phyloP scores from a whole-genome alignment of 768 basidiomycete genomes.

The Hebeloma cylindrosporum region DNA sequence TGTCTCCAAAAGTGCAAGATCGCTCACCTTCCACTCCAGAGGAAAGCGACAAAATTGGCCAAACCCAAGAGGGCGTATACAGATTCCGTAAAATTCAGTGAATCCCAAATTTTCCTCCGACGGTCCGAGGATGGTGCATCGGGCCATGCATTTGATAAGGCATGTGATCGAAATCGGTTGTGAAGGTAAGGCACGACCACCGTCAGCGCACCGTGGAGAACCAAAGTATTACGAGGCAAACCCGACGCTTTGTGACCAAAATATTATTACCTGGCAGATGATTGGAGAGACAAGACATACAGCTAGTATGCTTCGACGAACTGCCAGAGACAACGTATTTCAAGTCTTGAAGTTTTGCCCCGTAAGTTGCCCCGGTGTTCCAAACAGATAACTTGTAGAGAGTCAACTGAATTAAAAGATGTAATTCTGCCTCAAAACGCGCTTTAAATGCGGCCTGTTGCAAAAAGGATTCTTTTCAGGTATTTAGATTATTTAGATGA shows the following conservation, averaged over 20 bases:
- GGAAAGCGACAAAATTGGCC: constrained; percentile 77
- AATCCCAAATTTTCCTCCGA: constrained; percentile 71
- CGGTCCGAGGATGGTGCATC: constrained; percentile 82
- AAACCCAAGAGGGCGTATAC: constrained; percentile 61
- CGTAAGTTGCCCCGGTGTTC: constrained; percentile 79
- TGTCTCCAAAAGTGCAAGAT: neutral
- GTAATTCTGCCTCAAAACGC: constrained; percentile 73
- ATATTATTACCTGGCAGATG: constrained; percentile 9
- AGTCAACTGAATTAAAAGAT: constrained; percentile 63
- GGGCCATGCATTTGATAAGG: constrained; percentile 86
- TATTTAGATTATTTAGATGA: neutral
- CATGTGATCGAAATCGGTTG: constrained; percentile 68
- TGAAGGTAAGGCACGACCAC: constrained; percentile 79
- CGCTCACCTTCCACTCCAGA: constrained; percentile 82
- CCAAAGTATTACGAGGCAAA: constrained; percentile 57
- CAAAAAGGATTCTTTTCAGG: constrained; percentile 9
- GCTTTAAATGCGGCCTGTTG: constrained; percentile 55
- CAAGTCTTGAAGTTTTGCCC: constrained; percentile 79
- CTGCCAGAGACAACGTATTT: constrained; percentile 47
- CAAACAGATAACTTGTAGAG: constrained; percentile 85
- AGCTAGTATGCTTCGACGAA: constrained; percentile 26
- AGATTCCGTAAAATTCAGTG: constrained; percentile 67
- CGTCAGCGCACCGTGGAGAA: constrained; percentile 71
- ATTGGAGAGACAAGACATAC: constrained; percentile 30
- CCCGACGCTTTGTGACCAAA: constrained; percentile 55